Evolutionary conservation across 2,329 filamentous ascomycete species (phyloP), one percentile per base, ranked within the genome.

Genomic region (Aspergillus puulaauensis): DNA sequence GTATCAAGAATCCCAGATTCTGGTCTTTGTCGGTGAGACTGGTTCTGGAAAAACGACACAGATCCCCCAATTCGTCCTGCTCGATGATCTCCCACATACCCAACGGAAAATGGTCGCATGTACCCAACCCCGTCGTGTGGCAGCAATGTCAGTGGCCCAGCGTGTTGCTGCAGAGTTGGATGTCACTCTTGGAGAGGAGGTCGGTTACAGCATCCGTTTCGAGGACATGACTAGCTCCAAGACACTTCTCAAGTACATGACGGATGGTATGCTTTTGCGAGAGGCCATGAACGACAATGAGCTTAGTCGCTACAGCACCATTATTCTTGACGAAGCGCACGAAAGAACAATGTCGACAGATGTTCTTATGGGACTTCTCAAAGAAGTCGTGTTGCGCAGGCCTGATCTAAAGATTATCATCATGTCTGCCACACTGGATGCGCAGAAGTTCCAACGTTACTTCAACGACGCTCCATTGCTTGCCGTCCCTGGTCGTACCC

Each of bases 21-120:
- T 99, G 60, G 95, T 99, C 69, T 97, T 99, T 70, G 95, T 99
- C 64, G 95, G 95, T 80, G 95, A 99, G 82, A 99, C 95, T 8
- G 95, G 96, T 86, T 99, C 95, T 65, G 95, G 95, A 80, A 99
- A 99, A 81, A 99, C 95, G 4, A 99, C 95, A 0, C 95, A 99
- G 81, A 98, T 99, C 61, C 95, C 95, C 2, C 95, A 99, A 75
- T 99, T 97, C 75, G 93, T 99, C 64, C 86, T 99, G 41, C 98
- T 90, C 82, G 95, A 99, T 78, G 95, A 99, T 76, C 84, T 97
- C 33, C 93, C 95, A 24, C 91, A 98, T 69, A 80, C 86, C 62
- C 87, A 88, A 66, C 84, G 86, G 73, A 97, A 97, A 80, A 88
- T 97, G 77, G 89, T 99, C 58, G 95, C 93, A 57, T 99, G 95